Evolutionary conservation across 2,329 filamentous ascomycete genomes (phyloP), one percentile per base, ranked within the genome.

Genomic region (Fusarium buharicum): DNA sequence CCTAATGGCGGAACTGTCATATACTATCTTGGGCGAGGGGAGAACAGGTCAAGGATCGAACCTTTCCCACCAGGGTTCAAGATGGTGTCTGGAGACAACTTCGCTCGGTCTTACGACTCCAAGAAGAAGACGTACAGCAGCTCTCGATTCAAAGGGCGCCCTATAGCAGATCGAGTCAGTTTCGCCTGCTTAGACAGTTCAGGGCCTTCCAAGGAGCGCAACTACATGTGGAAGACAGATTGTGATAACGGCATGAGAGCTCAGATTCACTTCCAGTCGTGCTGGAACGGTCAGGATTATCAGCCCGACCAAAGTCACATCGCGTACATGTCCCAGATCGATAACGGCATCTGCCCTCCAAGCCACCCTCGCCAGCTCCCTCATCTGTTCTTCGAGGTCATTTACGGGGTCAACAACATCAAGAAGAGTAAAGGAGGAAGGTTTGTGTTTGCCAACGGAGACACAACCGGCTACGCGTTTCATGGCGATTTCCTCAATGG

Each of bases 171-270:
- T 14, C 62, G 66, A 27, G 58, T 69, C 40, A 68, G 66, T 48
- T 68, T 68, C n/a, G 66, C 66, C 4, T 68, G 66, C 6, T 12
- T 68, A 1, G 66, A 68, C 13, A 68, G 63, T 36, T 69, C 66
- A 7, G 66, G 66, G 1, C 60, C 66, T 13, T 34, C 41, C 1
- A 45, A 61, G 7, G 66, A 68, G 41, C 60, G 40, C 16, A 60
- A 52, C 47, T 65, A 69, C n/a, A 68, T 68, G 66, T 65, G 51
- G 48, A 53, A 39, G 18, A 68, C 66, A 1, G 53, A 65, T 12
- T 68, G 66, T 4, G 41, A 63, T 14, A 68, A 68, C 24, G 66
- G 66, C 3, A 68, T 68, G 66, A 56, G 66, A 54, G 66, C 66
- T 2, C 66, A 68, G 9, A 36, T 68, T 17, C 66, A 68, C 17